Base-by-base conservation (phyloP, 129 eudicot species). In the Deinandra increscens region DNA sequence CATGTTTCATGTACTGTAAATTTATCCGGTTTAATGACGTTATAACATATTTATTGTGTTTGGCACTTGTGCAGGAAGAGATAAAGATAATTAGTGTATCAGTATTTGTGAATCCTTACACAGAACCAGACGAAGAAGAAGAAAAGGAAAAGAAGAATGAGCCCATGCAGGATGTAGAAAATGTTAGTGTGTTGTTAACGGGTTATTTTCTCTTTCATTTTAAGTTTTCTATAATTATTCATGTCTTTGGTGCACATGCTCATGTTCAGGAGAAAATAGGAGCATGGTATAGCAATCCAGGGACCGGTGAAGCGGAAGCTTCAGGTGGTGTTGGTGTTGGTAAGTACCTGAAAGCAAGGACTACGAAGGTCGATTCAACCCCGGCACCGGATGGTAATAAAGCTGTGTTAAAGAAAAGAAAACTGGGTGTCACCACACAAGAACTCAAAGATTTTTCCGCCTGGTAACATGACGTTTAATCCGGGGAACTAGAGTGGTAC, bases 261-360 rank as follows among this genome's bases (percentile, higher is more conserved):
- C 37, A 41, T 72, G 76, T 70, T 43, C 87, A 93, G 97, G 97
- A 93, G 38, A 89, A 84, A 79, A 78, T 93, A 44, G 98, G 97
- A 33, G 87, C 98, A 14, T 93, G 98, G 97, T 93, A 71, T 77
- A 93, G 98, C 85, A 89, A 87, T 71, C 98, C 97, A 6, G 97
- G 87, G 12, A 81, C 88, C 0, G 89, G 85, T 22, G 95, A 84
- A n/a, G 66, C 65, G 31, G 89, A 81, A 74, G 73, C 60, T 55
- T 81, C 70, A 0, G 90, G 90, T 56, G 85, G 82, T 66, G 66
- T 15, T 17, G 98, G 98, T 41, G 87, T 87, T 37, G 98, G 90
- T 60, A 89, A 93, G 74, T 92, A 92, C 81, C 65, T 86, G 72
- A 88, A 88, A 79, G 82, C 89, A n/a, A 81, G 75, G 76, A 77